Evolutionary conservation across 2,329 filamentous ascomycete species (phyloP).

Genomic region (Sporothrix dimorphospora): DNA sequence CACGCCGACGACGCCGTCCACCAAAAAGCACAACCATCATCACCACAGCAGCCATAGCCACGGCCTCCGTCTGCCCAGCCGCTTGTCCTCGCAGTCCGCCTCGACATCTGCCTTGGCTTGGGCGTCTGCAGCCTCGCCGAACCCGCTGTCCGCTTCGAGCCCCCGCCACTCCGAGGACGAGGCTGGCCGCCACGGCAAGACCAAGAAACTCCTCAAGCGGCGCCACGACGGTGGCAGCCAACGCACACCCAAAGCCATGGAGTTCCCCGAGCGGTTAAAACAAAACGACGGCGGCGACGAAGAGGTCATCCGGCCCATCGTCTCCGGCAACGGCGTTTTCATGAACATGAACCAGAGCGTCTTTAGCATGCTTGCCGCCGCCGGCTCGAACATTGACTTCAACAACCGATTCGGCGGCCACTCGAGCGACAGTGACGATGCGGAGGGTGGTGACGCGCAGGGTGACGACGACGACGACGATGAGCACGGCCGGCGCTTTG

Average conservation of each 20-base stretch:
- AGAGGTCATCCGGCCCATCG: slow-evolving; percentile 51
- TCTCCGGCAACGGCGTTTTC: slow-evolving; percentile 53
- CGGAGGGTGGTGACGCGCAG: slow-evolving; percentile 37
- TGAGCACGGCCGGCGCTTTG: slow-evolving; percentile 46
- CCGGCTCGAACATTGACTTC: slow-evolving; percentile 81
- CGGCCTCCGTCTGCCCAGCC: slow-evolving; percentile 21
- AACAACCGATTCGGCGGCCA: slow-evolving; percentile 76
- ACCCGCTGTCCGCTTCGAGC: background rate
- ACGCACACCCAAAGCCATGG: slow-evolving; percentile 42
- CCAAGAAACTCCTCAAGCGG: slow-evolving; percentile 50
- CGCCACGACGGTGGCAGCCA: slow-evolving; percentile 44
- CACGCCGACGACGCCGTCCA: background rate
- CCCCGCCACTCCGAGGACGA: slow-evolving; percentile 40
- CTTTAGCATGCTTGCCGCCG: slow-evolving; percentile 88
- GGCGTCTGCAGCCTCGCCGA: background rate
- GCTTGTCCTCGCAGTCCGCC: background rate
- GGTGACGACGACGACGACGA: background rate
- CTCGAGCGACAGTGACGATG: slow-evolving; percentile 77
- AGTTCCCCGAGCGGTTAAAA: slow-evolving; percentile 58
- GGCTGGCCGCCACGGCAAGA: slow-evolving; percentile 44
- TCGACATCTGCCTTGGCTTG: background rate
- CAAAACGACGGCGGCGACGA: slow-evolving; percentile 51
- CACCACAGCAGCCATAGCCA: background rate
- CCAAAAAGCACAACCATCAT: background rate
- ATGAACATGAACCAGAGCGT: slow-evolving; percentile 92